Base-by-base conservation (phyloP, 176 grass and related monocot genomes). In the Rhipidocladum racemiflorum region DNA sequence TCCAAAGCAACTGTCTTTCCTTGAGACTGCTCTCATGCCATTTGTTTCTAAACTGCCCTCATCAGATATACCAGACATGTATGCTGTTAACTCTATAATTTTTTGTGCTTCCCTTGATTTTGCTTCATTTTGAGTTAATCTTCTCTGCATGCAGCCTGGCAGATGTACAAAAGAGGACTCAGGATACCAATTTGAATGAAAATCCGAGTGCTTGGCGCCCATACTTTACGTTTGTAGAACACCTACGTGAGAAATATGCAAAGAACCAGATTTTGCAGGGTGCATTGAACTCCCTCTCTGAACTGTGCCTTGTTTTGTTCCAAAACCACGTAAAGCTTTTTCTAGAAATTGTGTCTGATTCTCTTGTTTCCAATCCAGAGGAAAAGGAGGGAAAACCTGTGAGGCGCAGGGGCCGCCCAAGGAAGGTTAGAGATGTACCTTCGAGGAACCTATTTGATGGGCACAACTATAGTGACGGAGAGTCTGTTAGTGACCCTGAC, bases 1-100 rank as follows among this genome's bases (percentile, higher is more conserved):
- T 73, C 92, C 96, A 60, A 86, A 93, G 74, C 90, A 86, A 48
- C 63, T 98, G 40, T 77, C 84, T 63, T 98, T 98, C 74, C 87
- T 98, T 0, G 96, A 98, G 82, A 85, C 86, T 74, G 82, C 92
- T 77, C 49, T 98, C 75, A 42, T 93, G 27, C 91, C 96, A 86
- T 98, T 95, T 85, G 90, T 88, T 70, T 87, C 90, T 48, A 95
- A 93, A 92, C 92, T 98, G 83, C 55, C 62, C 7, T 81, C 92
- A 4, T 46, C 90, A 59, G 96, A 98, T 91, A 61, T 95, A 78
- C 87, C 89, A 76, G 92, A 98, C 40, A 90, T 98, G 96, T 98
- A 89, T 76, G 95, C 57, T 54, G 45, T 76, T 49, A 34, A 51
- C 83, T 69, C 55, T n/a, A 48, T 84, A 13, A 61, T 48, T 90